Conservation (phyloP, 108 stramenopile species). For the Cyclostephanos invisitatus region DNA sequence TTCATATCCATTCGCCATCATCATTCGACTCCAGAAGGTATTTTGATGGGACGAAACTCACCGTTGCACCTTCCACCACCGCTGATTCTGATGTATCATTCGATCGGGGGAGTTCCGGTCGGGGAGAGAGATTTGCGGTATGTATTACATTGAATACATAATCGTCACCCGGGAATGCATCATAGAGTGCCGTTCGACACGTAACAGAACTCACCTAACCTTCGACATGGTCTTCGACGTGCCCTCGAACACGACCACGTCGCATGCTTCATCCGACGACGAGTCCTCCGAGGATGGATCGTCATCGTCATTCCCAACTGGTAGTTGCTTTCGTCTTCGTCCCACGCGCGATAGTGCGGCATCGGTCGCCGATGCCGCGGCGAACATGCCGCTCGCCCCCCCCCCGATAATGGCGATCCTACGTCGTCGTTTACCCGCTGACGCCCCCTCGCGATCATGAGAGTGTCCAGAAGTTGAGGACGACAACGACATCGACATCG, state of each 20-base stretch:
- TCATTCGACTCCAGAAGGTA: too few species aligned
- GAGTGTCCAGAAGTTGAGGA: too few species aligned
- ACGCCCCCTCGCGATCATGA: background rate
- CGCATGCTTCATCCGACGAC: slow-evolving; percentile 1
- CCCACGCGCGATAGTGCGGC: too few species aligned
- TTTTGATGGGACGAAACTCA: background rate
- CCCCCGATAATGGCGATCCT: slow-evolving; percentile 62
- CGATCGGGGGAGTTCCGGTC: too few species aligned
- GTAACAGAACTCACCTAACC: slow-evolving; percentile 48
- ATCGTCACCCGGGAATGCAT: too few species aligned
- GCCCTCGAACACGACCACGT: slow-evolving; percentile 88
- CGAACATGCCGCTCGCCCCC: slow-evolving; percentile 66
- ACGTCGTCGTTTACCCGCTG: slow-evolving; percentile 15
- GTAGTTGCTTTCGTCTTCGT: background rate
- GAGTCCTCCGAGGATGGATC: background rate
- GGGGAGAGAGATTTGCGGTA: too few species aligned
- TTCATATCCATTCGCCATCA: background rate
- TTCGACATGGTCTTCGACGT: slow-evolving; percentile 77
- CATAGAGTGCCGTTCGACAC: too few species aligned
- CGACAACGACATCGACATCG: too few species aligned
- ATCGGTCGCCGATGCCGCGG: slow-evolving; percentile 56
- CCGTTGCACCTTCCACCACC: slow-evolving; percentile 93
- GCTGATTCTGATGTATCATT: slow-evolving; percentile 56
- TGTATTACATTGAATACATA: too few species aligned
- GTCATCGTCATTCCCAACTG: background rate